phyloP scores from a whole-genome alignment of 257 asterid species.

The Perilla frutescens region DNA sequence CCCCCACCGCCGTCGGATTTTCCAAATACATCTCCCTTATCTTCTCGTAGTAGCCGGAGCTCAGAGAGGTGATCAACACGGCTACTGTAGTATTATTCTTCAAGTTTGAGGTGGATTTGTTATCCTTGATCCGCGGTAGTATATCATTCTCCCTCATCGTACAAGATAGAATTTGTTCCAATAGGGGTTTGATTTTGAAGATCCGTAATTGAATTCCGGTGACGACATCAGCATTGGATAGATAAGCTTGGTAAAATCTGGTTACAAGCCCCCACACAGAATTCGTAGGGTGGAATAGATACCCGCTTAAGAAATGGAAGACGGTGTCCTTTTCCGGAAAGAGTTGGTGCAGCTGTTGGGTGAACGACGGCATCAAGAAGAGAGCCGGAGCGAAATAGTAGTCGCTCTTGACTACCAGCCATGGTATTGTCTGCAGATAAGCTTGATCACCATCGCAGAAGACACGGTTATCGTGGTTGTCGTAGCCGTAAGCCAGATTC shows the following conservation, averaged over 20 bases:
- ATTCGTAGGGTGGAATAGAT: slow-evolving; percentile 76
- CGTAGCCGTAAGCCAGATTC: slow-evolving; percentile 64
- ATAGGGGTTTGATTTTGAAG: slow-evolving; percentile 32
- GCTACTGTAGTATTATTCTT: slow-evolving; percentile 37
- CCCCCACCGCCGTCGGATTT: slow-evolving; percentile 61
- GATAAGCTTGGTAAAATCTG: slow-evolving; percentile 61
- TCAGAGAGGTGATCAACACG: slow-evolving; percentile 58
- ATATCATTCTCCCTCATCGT: slow-evolving; percentile 41
- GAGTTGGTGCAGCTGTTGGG: slow-evolving; percentile 51
- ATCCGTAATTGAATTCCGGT: slow-evolving; percentile 73
- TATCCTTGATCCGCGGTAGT: slow-evolving; percentile 44
- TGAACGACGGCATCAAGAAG: slow-evolving; percentile 60
- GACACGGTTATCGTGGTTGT: slow-evolving; percentile 57
- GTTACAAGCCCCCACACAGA: slow-evolving; percentile 67
- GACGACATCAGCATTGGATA: slow-evolving; percentile 58
- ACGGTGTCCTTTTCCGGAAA: slow-evolving; percentile 72
- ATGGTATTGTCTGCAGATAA: slow-evolving; percentile 48
- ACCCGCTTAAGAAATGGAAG: slow-evolving; percentile 72
- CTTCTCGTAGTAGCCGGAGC: slow-evolving; percentile 53
- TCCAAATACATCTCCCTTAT: slow-evolving; percentile 63
- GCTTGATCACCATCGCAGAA: slow-evolving; percentile 66
- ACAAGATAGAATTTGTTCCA: not conserved
- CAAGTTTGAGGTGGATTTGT: not conserved
- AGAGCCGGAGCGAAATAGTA: slow-evolving; percentile 72
- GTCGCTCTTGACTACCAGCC: slow-evolving; percentile 62